Conservation (phyloP, 2,329 filamentous ascomycete species). For the Mariannaea sp. region DNA sequence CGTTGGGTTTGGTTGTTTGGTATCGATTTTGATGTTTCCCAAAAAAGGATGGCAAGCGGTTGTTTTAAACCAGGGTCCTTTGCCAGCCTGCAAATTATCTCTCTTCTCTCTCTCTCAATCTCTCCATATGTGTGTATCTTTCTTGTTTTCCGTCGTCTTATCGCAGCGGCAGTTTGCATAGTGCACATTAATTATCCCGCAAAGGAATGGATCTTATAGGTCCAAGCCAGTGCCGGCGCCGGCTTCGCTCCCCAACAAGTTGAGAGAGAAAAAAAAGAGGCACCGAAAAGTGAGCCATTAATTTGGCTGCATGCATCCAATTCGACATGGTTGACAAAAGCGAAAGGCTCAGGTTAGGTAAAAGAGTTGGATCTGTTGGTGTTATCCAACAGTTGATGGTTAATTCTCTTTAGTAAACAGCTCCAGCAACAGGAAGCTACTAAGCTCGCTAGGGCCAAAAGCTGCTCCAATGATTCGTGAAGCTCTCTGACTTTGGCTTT, state of each 20-base stretch:
- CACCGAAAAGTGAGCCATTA: conserved; percentile 20
- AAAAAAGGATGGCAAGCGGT: no score
- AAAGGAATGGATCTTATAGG: conserved; percentile 11
- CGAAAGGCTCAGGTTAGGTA: conserved; percentile 3
- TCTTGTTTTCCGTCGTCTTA: neutral
- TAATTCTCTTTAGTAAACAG: conserved; percentile 17
- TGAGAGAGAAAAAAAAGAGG: neutral
- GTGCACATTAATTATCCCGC: conserved; percentile 17
- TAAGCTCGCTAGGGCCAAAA: conserved; percentile 7
- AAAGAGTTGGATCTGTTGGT: conserved; percentile 6
- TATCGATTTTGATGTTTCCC: conserved; percentile 28
- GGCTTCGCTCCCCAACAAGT: conserved; percentile 3
- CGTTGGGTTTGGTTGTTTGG: conserved; percentile 13
- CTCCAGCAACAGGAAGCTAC: conserved; percentile 3
- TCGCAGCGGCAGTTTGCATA: neutral
- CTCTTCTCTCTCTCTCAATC: neutral
- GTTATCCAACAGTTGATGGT: conserved; percentile 13
- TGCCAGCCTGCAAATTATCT: neutral
- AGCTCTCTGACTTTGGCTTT: neutral
- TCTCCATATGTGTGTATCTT: neutral
- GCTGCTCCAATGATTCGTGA: conserved; percentile 9
- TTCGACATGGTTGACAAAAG: conserved; percentile 8
- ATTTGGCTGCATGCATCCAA: conserved; percentile 6
- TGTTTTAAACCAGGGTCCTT: neutral
- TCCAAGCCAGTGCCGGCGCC: neutral